These are phyloP conservation scores for Luvunga scandens DNA, from an alignment of 345 rosid species.

Conservation along the genomic window DNA sequence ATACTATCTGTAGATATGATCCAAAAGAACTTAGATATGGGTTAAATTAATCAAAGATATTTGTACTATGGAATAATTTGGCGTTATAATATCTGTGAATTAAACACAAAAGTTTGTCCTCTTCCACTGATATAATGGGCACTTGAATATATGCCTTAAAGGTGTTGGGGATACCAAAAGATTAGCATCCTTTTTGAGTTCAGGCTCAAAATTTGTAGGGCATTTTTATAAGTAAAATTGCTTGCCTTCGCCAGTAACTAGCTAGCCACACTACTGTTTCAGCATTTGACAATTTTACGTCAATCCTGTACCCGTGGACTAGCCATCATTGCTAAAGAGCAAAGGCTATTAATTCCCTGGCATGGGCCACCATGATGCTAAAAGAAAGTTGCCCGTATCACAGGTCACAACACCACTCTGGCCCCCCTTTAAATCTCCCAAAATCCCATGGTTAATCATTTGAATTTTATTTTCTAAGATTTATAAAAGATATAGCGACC, in stretches of 20 bases:
- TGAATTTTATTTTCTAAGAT: constrained; percentile 22
- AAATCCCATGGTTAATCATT: constrained; percentile 41
- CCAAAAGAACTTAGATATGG: background rate
- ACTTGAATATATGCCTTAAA: constrained; percentile 23
- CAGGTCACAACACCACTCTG: constrained; percentile 18
- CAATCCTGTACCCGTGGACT: background rate
- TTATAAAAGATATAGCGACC: background rate
- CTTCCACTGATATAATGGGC: constrained; percentile 9
- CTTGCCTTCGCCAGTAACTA: constrained; percentile 19
- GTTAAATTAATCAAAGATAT: background rate
- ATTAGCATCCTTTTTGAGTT: constrained; percentile 23
- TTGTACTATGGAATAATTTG: constrained; percentile 4
- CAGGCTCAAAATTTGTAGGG: constrained; percentile 32
- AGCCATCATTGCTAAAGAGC: constrained; percentile 35
- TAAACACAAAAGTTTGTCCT: constrained; percentile 14
- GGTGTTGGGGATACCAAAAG: constrained; percentile 29
- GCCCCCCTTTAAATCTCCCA: constrained; percentile 25
- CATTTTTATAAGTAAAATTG: background rate
- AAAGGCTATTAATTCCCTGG: constrained; percentile 21
- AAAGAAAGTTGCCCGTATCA: constrained; percentile 8
- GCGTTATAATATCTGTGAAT: background rate
- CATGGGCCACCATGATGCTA: constrained; percentile 38
- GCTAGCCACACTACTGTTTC: constrained; percentile 10
- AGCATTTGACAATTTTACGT: constrained; percentile 16
- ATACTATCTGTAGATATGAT: background rate